phyloP scores from a whole-genome alignment of 2,329 filamentous ascomycete species.

The Elsinoe ampelina region DNA sequence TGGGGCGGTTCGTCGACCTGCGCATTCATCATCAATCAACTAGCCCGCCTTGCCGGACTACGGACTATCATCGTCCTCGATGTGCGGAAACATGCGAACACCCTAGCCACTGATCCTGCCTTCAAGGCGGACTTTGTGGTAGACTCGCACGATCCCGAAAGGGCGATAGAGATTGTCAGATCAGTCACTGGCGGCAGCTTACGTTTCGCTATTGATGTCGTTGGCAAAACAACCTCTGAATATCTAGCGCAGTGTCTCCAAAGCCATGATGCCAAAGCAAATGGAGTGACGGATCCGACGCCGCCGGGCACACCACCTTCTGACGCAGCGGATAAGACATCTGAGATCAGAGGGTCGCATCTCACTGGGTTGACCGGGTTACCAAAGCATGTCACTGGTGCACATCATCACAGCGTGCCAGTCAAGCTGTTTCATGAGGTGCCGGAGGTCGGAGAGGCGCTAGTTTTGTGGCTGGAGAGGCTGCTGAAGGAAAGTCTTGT shows the following conservation, averaged over 20 bases:
- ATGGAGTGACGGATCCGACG: background rate
- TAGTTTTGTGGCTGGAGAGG: slow-evolving; percentile 59
- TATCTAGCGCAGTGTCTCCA: slow-evolving; percentile 4
- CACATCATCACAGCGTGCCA: slow-evolving; percentile 54
- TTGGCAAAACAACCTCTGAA: slow-evolving; percentile 2
- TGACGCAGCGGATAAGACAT: background rate
- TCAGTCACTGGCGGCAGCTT: slow-evolving; percentile 49
- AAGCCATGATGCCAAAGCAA: background rate
- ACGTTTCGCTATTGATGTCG: slow-evolving; percentile 60
- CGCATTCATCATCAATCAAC: slow-evolving; percentile 35
- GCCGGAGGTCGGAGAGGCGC: slow-evolving; percentile 50
- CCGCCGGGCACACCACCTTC: background rate
- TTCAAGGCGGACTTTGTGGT: slow-evolving; percentile 54
- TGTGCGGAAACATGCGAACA: slow-evolving; percentile 54
- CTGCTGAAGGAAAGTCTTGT: slow-evolving; percentile 49
- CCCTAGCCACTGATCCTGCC: slow-evolving; percentile 36
- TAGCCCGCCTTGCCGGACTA: slow-evolving; percentile 57
- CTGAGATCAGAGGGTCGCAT: slow-evolving; percentile 33
- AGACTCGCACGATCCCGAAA: slow-evolving; percentile 55
- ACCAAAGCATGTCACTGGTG: slow-evolving; percentile 46
- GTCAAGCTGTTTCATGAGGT: slow-evolving; percentile 69
- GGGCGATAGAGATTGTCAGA: slow-evolving; percentile 57
- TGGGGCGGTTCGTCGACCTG: slow-evolving; percentile 55
- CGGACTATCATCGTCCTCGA: slow-evolving; percentile 59
- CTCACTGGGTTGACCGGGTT: slow-evolving; percentile 59